Percentiles rank a stretch among this genome's conserved stretches.
These are phyloP conservation scores for Clonostachys rhizophaga DNA, from an alignment of 2,329 filamentous ascomycete species.

Conservation along the genomic window DNA sequence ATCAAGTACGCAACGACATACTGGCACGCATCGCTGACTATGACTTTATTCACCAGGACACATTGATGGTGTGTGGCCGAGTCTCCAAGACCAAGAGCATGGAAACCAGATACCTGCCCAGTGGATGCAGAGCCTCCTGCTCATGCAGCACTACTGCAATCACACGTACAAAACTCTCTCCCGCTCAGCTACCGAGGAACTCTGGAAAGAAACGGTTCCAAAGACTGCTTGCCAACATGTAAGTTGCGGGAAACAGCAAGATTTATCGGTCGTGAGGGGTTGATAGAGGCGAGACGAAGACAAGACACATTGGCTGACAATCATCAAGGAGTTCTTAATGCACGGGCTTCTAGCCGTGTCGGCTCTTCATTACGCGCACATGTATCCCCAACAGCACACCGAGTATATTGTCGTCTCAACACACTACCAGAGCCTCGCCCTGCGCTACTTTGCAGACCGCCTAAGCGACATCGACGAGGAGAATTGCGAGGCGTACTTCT, in stretches of 20 bases:
- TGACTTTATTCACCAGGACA: too few relatives aligned
- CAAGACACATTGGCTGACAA: background rate
- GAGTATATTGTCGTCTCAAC: constrained; percentile 8
- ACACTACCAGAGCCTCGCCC: constrained; percentile 8
- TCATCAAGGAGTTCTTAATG: constrained; percentile 8
- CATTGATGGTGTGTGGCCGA: too few relatives aligned
- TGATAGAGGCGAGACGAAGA: background rate
- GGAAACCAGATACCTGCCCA: constrained; percentile 3
- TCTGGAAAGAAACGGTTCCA: constrained; percentile 5
- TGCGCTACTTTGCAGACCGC: constrained; percentile 7
- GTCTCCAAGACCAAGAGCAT: too few relatives aligned
- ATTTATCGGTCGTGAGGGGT: background rate
- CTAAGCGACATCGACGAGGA: constrained; percentile 8
- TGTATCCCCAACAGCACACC: constrained; percentile 5
- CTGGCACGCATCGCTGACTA: too few relatives aligned
- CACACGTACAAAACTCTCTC: constrained; percentile 1
- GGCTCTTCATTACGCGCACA: constrained; percentile 8
- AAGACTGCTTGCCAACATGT: background rate
- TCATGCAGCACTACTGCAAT: constrained; percentile 4
- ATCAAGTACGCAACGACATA: too few relatives aligned
- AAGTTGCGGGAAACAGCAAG: background rate
- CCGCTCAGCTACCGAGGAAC: constrained; percentile 2
- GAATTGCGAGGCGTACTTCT: constrained; percentile 10
- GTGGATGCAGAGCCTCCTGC: constrained; percentile 5
- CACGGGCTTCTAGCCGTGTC: constrained; percentile 10